Conservation (phyloP, 345 rosid species). For the Rhizophora apiculata region DNA sequence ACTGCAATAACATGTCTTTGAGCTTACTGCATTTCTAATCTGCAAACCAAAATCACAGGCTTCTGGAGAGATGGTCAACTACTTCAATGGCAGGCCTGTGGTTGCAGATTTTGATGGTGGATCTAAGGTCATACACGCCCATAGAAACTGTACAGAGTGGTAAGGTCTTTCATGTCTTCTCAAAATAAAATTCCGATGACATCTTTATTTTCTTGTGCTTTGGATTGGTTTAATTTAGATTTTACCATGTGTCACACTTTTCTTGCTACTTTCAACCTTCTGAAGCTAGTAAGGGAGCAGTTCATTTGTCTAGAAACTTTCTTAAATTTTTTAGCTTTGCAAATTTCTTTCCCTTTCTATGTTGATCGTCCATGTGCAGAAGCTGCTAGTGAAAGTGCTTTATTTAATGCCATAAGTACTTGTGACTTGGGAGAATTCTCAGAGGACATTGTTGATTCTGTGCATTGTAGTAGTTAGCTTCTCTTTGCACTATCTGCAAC, state of each 20-base stretch:
- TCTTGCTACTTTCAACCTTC: neutral
- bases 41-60: slow-evolving; percentile 42
- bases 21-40: slow-evolving; percentile 7
- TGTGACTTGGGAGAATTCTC: neutral
- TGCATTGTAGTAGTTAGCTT: neutral
- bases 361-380: neutral
- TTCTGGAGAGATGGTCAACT: slow-evolving; percentile 84
- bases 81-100: slow-evolving; percentile 59
- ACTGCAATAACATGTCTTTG: neutral
- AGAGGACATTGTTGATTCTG: too few species aligned
- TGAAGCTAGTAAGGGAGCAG: neutral
- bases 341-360: neutral
- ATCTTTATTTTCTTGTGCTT: neutral
- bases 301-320: neutral
- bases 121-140: slow-evolving; percentile 62
- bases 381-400: neutral
- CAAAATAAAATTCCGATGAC: neutral
- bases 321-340: neutral
- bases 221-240: neutral
- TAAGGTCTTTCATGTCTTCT: slow-evolving; percentile 28
- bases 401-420: neutral
- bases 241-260: neutral
- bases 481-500: neutral
- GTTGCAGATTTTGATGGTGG: slow-evolving; percentile 52
- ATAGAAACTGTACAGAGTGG: slow-evolving; percentile 89